These are phyloP conservation scores for Cornus kousa DNA, from an alignment of 148 eudicot species.

Conservation along the genomic window DNA sequence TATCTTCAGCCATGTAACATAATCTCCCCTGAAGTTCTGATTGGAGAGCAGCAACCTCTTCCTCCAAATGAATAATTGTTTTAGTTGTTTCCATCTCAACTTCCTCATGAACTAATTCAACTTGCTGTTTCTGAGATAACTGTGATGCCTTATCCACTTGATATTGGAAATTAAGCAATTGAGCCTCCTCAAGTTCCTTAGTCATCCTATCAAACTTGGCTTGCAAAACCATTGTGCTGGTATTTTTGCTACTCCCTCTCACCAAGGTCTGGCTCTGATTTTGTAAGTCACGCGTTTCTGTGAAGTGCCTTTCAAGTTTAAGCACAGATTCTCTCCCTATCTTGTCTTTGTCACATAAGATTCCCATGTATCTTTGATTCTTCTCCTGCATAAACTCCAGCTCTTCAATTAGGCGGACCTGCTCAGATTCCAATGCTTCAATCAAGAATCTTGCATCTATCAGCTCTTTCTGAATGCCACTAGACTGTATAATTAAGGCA, in stretches of 20 bases:
- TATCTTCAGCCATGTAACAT: slow-evolving; percentile 41
- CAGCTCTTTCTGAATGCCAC: slow-evolving; percentile 24
- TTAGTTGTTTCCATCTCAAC: slow-evolving; percentile 59
- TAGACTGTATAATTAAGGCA: slow-evolving; percentile 9
- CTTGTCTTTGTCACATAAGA: slow-evolving; percentile 14
- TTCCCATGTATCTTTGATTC: slow-evolving; percentile 25
- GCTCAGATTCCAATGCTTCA: slow-evolving; percentile 41
- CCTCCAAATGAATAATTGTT: slow-evolving; percentile 58
- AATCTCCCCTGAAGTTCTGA: slow-evolving; percentile 39
- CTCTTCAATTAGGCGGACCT: slow-evolving; percentile 32
- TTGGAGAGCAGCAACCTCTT: slow-evolving; percentile 50
- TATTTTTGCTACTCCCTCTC: slow-evolving; percentile 14
- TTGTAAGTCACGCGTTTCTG: slow-evolving; percentile 6
- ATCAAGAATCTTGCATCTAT: slow-evolving; percentile 30
- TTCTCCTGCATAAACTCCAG: slow-evolving; percentile 30
- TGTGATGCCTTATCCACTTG: slow-evolving; percentile 32
- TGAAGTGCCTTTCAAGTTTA: slow-evolving; percentile 10
- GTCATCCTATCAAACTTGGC: slow-evolving; percentile 43
- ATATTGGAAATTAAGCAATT: slow-evolving; percentile 34
- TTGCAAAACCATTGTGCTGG: slow-evolving; percentile 26
- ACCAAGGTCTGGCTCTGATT: slow-evolving; percentile 14
- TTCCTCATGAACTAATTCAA: slow-evolving; percentile 44
- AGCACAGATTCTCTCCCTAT: slow-evolving; percentile 13
- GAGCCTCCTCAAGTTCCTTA: slow-evolving; percentile 45
- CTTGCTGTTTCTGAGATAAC: slow-evolving; percentile 34